phyloP scores from a whole-genome alignment of 2,329 filamentous ascomycete species.

The Chaetomiaceae sp. region DNA sequence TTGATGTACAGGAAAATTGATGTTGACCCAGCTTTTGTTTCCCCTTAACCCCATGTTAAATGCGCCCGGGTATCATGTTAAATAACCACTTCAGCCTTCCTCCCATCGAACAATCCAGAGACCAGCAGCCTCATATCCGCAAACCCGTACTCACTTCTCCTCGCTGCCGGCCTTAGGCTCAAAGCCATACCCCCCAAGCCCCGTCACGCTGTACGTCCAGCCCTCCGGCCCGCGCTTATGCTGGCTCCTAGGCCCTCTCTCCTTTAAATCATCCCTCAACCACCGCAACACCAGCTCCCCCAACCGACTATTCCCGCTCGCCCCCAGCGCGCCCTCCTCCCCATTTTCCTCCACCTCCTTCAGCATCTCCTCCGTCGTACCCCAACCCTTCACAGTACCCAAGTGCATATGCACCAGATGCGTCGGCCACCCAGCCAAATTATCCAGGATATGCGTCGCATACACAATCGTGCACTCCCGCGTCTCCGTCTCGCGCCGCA shows the following conservation, averaged over 20 bases:
- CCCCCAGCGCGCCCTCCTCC: conserved; percentile 28
- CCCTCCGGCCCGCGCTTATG: conserved; percentile 55
- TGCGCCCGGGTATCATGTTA: conserved; percentile 30
- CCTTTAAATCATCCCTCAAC: conserved; percentile 74
- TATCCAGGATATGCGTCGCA: conserved; percentile 95
- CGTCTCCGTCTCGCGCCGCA: conserved; percentile 79
- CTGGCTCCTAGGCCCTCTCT: conserved; percentile 70
- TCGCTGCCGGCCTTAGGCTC: conserved; percentile 39
- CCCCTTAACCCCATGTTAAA: conserved; percentile 28
- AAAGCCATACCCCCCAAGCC: conserved; percentile 54
- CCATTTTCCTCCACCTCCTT: conserved; percentile 39
- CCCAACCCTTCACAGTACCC: conserved; percentile 84
- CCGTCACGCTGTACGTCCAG: conserved; percentile 54
- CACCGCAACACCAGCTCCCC: conserved; percentile 85
- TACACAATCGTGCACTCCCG: conserved; percentile 91
- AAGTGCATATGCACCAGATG: conserved; percentile 95
- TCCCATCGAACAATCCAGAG: neutral
- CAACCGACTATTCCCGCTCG: conserved; percentile 72
- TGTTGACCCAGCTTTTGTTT: neutral
- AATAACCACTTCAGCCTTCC: conserved; percentile 5
- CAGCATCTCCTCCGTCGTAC: conserved; percentile 66
- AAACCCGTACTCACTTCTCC: neutral
- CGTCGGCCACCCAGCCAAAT: conserved; percentile 89
- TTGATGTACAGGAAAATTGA: too few species aligned
- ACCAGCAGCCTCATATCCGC: neutral